Evolutionary conservation across 441 rosid genomes (phyloP), one percentile per base, ranked within the genome.

Genomic region (Populus hybrid): DNA sequence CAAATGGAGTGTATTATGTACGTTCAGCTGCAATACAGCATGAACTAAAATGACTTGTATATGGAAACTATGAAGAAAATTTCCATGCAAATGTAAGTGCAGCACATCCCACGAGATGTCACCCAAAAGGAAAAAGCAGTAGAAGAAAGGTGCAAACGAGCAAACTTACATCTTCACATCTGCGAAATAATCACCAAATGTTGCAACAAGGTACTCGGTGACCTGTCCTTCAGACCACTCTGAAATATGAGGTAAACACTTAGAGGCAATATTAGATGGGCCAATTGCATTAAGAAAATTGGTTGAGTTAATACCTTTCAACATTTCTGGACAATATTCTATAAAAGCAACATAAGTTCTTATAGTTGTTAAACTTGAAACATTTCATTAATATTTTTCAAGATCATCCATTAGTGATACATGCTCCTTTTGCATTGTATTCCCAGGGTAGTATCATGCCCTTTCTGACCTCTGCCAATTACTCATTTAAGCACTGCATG

Each of bases 201-300:
- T 97, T 75, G 97, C 98, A 72, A 94, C 97, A 10, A 93, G 89
- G 86, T 75, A 94, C 89, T 94, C 98, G 0, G 99, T 93, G 75
- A 97, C 99, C 84, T 94, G 98, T 81, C 95, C 99, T 84, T 97
- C 99, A 32, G 73, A 76, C 98, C 98, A 97, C 75, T 97, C 99
- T 97, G 90, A 83, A 88, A 86, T 69, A 83, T 40, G 78, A 68
- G 72, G 75, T 69, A 77, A 66, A 73, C 75, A 69, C 72, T 81
- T 70, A 80, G 69, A 78, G 70, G 81, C 74, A 75, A 71, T 72
- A 23, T 21, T 14, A 26, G 21, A 35, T 42, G 66, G 40, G 23
- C n/a, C 32, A 36, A 16, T 57, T 76, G 40, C 5, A n/a, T 50
- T 3, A 30, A 24, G 61, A 50, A 30, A 59, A 71, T 28, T 35